Evolutionary conservation across 805 yeast species (phyloP).

Genomic region (Wickerhamiella bombiphila): DNA sequence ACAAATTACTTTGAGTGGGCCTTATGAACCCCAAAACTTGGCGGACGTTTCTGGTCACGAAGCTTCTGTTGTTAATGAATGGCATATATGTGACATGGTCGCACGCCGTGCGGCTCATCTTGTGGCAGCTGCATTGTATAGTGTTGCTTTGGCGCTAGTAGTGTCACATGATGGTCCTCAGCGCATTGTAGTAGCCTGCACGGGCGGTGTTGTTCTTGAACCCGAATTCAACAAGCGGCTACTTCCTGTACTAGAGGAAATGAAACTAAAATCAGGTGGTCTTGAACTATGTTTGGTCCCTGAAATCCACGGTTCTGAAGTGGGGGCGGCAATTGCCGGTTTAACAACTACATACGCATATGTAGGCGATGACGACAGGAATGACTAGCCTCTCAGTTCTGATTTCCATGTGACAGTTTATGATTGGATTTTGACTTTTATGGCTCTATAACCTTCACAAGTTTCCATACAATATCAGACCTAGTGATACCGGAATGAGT

Average conservation of each 20-base stretch:
- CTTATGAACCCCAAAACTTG: too few relatives aligned
- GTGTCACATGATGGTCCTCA: background rate
- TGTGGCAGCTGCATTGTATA: constrained; percentile 11
- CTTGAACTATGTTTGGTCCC: constrained; percentile 9
- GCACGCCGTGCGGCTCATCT: constrained; percentile 12
- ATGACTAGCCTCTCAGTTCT: too few relatives aligned
- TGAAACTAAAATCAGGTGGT: constrained; percentile 2
- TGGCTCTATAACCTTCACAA: too few relatives aligned
- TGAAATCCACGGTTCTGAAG: constrained; percentile 14
- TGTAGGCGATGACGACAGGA: too few relatives aligned
- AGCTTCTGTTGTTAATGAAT: too few relatives aligned
- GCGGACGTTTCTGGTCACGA: too few relatives aligned
- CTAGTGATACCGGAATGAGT: too few relatives aligned
- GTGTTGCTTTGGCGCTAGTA: constrained; percentile 6
- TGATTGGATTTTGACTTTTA: too few relatives aligned
- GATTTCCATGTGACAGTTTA: too few relatives aligned
- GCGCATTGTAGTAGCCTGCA: constrained; percentile 11
- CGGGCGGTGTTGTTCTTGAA: constrained; percentile 17
- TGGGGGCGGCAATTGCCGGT: constrained; percentile 14
- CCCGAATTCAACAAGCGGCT: constrained; percentile 10
- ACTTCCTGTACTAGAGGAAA: constrained; percentile 1
- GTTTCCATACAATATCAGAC: too few relatives aligned
- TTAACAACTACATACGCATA: too few relatives aligned
- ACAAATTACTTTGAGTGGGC: too few relatives aligned
- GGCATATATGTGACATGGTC: constrained; percentile 6